Evolutionary conservation across 1,284 basidiomycete species (phyloP).

Genomic region (Marasmius fiardii): DNA sequence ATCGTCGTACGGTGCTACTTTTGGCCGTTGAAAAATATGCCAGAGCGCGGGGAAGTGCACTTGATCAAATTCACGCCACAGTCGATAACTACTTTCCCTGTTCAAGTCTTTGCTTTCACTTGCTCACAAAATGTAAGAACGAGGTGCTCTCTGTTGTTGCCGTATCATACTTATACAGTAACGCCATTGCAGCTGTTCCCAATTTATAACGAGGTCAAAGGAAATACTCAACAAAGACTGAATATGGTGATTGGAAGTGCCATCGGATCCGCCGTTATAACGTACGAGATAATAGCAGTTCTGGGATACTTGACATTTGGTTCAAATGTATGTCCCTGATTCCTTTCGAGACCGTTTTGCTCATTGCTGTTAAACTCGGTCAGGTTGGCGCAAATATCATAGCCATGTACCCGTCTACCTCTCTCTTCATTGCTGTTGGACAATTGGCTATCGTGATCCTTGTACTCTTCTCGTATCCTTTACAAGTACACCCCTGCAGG

Average conservation of each 20-base stretch:
- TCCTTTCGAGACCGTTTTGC: slow-evolving; percentile 5
- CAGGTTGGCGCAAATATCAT: slow-evolving; percentile 91
- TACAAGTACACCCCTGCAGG: slow-evolving; percentile 93
- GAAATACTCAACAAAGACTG: slow-evolving; percentile 81
- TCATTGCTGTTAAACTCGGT: background rate
- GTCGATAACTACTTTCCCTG: slow-evolving; percentile 86
- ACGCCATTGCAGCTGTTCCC: slow-evolving; percentile 69
- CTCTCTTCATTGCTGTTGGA: slow-evolving; percentile 89
- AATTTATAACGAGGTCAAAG: slow-evolving; percentile 88
- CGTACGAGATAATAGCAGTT: slow-evolving; percentile 82
- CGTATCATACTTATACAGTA: slow-evolving; percentile 11
- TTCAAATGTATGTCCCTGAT: slow-evolving; percentile 52
- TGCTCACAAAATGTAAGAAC: slow-evolving; percentile 82
- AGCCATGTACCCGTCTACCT: slow-evolving; percentile 93
- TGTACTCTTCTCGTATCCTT: slow-evolving; percentile 88
- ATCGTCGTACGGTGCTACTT: slow-evolving; percentile 78
- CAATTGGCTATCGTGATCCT: slow-evolving; percentile 91
- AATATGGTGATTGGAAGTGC: slow-evolving; percentile 85
- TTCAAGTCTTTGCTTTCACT: slow-evolving; percentile 94
- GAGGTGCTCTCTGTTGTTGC: background rate
- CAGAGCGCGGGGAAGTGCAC: slow-evolving; percentile 60
- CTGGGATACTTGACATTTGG: slow-evolving; percentile 98
- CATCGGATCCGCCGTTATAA: slow-evolving; percentile 76
- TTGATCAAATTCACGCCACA: slow-evolving; percentile 73
- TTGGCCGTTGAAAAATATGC: slow-evolving; percentile 60